Percentiles rank a stretch among this genome's conserved stretches.
Conservation (phyloP, 345 rosid genomes). For the Psidium guajava region DNA sequence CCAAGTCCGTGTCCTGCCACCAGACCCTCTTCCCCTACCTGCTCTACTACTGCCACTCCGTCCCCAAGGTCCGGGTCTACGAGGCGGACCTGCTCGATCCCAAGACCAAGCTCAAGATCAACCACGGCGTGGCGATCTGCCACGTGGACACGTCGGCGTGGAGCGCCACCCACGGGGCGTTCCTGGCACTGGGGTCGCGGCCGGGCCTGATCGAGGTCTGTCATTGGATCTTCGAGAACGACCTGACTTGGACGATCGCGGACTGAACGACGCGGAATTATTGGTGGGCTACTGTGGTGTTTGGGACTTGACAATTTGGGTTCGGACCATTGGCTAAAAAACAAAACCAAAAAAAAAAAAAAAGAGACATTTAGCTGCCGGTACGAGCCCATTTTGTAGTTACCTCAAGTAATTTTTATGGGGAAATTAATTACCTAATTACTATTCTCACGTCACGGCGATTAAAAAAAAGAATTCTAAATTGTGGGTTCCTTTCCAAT, state of each 20-base stretch:
- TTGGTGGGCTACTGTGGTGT: neutral
- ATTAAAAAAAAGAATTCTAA: neutral
- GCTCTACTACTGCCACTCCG: slow-evolving; percentile 42
- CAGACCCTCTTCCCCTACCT: slow-evolving; percentile 36
- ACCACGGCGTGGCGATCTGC: slow-evolving; percentile 40
- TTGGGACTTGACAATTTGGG: neutral
- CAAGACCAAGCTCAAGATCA: slow-evolving; percentile 18
- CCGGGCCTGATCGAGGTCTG: slow-evolving; percentile 44
- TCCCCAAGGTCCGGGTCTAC: slow-evolving; percentile 39
- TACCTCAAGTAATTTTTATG: neutral
- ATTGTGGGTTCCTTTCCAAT: neutral
- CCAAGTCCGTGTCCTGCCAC: slow-evolving; percentile 37
- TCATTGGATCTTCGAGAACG: slow-evolving; percentile 47
- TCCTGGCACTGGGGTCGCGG: slow-evolving; percentile 22
- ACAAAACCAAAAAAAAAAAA: neutral
- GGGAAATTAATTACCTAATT: neutral
- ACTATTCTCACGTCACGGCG: neutral
- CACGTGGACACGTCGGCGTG: slow-evolving; percentile 38
- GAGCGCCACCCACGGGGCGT: slow-evolving; percentile 40
- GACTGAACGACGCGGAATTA: neutral
- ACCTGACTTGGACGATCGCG: slow-evolving; percentile 29
- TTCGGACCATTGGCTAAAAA: neutral
- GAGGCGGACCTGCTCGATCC: slow-evolving; percentile 33
- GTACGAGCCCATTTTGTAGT: neutral
- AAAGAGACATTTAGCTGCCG: neutral